These are phyloP conservation scores for Pterula multifida DNA, from an alignment of 1,284 basidiomycete species.

Conservation along the genomic window DNA sequence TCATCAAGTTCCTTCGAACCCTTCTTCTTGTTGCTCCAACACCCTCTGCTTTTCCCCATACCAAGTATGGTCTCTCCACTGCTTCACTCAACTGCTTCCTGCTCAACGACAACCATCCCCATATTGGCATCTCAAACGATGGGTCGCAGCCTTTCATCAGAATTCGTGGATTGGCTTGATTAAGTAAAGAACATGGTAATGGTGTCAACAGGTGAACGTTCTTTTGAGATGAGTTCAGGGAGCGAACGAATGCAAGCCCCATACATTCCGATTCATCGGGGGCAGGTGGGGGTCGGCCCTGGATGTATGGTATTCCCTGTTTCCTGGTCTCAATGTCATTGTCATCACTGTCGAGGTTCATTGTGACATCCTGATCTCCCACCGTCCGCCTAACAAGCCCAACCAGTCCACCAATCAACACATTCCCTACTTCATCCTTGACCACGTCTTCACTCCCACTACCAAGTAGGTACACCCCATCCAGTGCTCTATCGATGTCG, in stretches of 20 bases:
- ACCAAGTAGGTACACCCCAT: slow-evolving; percentile 53
- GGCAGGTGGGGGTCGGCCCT: slow-evolving; percentile 37
- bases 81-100: slow-evolving; percentile 29
- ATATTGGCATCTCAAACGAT: slow-evolving; percentile 60
- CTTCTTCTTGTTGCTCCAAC: slow-evolving; percentile 60
- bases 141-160: slow-evolving; percentile 73
- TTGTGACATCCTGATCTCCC: slow-evolving; percentile 21
- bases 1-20: slow-evolving; percentile 82
- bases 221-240: slow-evolving; percentile 12
- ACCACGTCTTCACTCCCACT: slow-evolving; percentile 68
- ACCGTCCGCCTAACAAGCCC: slow-evolving; percentile 48
- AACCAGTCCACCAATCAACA: slow-evolving; percentile 76
- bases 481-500: slow-evolving; percentile 38
- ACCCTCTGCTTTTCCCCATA: slow-evolving; percentile 59
- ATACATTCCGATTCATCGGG: slow-evolving; percentile 47
- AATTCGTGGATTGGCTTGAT: slow-evolving; percentile 22
- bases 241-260: slow-evolving; percentile 64
- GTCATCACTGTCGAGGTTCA: not conserved
- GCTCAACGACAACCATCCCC: slow-evolving; percentile 76
- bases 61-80: slow-evolving; percentile 68
- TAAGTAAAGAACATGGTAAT: slow-evolving; percentile 35
- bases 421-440: slow-evolving; percentile 48
- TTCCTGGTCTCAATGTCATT: not conserved
- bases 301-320: slow-evolving; percentile 39
- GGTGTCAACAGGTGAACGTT: slow-evolving; percentile 71